Evolutionary conservation across 148 eudicot genomes (phyloP).

Genomic region (Vaccinium darrowii): DNA sequence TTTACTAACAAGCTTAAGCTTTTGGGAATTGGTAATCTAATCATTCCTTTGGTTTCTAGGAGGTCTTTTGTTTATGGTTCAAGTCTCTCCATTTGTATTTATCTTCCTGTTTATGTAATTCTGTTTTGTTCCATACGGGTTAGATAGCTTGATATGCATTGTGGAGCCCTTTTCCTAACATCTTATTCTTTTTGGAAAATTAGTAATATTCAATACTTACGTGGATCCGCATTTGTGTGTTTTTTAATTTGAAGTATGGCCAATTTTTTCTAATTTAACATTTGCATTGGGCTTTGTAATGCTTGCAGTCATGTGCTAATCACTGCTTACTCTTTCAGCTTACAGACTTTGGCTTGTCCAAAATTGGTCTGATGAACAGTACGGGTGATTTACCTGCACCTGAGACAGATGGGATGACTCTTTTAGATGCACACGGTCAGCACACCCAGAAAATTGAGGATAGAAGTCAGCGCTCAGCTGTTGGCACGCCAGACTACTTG

Average conservation of each 20-base stretch:
- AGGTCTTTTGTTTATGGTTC: background rate
- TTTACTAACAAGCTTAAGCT: background rate
- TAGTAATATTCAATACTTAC: background rate
- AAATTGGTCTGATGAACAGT: conserved; percentile 65
- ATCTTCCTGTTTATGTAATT: background rate
- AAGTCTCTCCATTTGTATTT: background rate
- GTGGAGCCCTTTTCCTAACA: background rate
- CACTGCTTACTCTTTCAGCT: conserved; percentile 40
- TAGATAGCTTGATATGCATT: background rate
- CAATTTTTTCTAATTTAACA: background rate
- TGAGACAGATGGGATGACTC: conserved; percentile 27
- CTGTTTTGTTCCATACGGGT: background rate
- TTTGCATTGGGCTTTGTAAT: conserved; percentile 6
- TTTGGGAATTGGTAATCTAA: background rate
- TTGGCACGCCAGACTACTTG: conserved; percentile 75
- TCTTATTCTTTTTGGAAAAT: background rate
- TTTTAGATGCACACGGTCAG: conserved; percentile 27
- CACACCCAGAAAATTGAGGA: conserved; percentile 24
- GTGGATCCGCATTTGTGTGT: background rate
- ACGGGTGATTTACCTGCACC: conserved; percentile 44
- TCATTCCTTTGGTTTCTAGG: background rate
- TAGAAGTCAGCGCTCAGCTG: conserved; percentile 45
- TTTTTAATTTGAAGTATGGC: background rate
- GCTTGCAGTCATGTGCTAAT: conserved; percentile 1
- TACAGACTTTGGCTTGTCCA: conserved; percentile 71